phyloP scores from a whole-genome alignment of 495 filamentous ascomycete species.

The Cenococcum geophilum region DNA sequence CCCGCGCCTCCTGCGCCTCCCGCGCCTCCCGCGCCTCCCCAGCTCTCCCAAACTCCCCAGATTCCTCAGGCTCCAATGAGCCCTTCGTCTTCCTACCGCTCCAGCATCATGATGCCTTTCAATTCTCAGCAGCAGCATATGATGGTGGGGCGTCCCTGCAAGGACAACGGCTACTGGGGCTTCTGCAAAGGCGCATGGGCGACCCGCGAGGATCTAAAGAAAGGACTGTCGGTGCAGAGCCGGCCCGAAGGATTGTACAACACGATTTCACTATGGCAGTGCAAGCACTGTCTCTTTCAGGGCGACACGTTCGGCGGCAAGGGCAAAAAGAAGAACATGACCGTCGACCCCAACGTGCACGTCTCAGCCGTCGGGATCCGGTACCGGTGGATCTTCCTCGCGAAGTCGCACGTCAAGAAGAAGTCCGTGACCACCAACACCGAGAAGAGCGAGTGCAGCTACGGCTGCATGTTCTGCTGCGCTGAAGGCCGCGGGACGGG shows the following conservation, averaged over 20 bases:
- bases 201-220: constrained; percentile 40
- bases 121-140: constrained; percentile 8
- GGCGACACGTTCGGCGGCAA: constrained; percentile 35
- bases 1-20: not conserved
- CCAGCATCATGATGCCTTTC: not conserved
- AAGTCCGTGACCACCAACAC: constrained; percentile 18
- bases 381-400: constrained; percentile 48
- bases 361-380: constrained; percentile 37
- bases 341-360: constrained; percentile 36
- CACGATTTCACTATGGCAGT: constrained; percentile 39
- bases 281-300: constrained; percentile 42
- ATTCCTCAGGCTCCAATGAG: too few relatives aligned
- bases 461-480: constrained; percentile 47
- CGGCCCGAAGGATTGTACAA: constrained; percentile 41
- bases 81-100: not conserved
- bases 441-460: constrained; percentile 28
- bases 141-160: constrained; percentile 33
- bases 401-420: constrained; percentile 43
- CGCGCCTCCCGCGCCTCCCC: not conserved
- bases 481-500: constrained; percentile 38
- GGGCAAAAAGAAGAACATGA: constrained; percentile 24
- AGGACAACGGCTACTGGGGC: constrained; percentile 44
- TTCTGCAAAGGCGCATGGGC: constrained; percentile 52
- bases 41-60: not conserved
- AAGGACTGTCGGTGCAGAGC: constrained; percentile 36